phyloP scores from a whole-genome alignment of 2,329 filamentous ascomycete species.

The Calonectria henricotiae region DNA sequence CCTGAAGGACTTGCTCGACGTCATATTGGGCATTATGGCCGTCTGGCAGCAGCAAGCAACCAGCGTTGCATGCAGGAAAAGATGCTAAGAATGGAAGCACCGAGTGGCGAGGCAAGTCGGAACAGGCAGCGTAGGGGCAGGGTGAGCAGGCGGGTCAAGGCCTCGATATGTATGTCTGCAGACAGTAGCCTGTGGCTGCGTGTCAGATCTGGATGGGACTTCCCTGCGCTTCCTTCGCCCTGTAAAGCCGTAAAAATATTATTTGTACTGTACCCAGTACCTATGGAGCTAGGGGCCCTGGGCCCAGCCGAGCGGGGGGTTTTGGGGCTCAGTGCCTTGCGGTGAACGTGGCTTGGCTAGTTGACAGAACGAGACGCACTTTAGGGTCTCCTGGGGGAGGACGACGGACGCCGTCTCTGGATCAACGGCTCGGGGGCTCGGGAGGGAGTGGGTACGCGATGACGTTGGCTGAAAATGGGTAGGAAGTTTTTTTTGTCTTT shows the following conservation, averaged over 20 bases:
- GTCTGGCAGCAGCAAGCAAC: constrained; percentile 45
- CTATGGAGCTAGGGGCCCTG: constrained; percentile 32
- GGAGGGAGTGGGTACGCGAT: constrained; percentile 53
- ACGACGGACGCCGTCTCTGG: constrained; percentile 44
- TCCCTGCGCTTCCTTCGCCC: constrained; percentile 46
- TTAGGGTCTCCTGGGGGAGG: constrained; percentile 19
- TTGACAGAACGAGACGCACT: constrained; percentile 29
- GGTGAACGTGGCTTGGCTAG: constrained; percentile 33
- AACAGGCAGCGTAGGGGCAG: constrained; percentile 25
- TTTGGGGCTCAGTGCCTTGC: constrained; percentile 43
- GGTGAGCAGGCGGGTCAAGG: constrained; percentile 34
- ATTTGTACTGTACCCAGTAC: constrained; percentile 28
- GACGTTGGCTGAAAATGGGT: constrained; percentile 49
- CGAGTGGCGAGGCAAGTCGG: constrained; percentile 38
- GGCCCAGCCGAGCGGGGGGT: constrained; percentile 32
- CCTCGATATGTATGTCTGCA: constrained; percentile 37
- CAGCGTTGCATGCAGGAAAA: constrained; percentile 55
- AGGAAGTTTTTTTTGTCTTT: constrained; percentile 28
- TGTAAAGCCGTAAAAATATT: constrained; percentile 35
- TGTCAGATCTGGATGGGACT: constrained; percentile 54
- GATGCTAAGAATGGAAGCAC: constrained; percentile 52
- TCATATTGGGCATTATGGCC: constrained; percentile 61
- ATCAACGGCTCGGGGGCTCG: constrained; percentile 52
- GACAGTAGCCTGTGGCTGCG: constrained; percentile 48
- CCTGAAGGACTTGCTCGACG: constrained; percentile 65